Evolutionary conservation across 345 rosid species (phyloP).

Genomic region (Conringia planisiliqua): DNA sequence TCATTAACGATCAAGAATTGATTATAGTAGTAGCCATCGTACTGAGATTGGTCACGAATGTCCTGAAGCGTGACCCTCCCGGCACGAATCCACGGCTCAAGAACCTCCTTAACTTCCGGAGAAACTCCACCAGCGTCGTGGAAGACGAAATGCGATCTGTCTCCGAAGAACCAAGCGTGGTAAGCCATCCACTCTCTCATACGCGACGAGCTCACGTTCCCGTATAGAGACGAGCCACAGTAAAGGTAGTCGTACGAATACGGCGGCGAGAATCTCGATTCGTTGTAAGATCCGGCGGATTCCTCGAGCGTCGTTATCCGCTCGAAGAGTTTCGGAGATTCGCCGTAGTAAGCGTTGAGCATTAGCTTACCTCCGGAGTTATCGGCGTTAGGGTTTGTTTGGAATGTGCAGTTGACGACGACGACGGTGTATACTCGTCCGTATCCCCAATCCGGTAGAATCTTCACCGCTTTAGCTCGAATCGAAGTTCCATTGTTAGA

Average conservation of each 20-base stretch:
- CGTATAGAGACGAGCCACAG: slow-evolving; percentile 83
- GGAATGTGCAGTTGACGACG: slow-evolving; percentile 69
- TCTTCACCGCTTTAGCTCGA: slow-evolving; percentile 63
- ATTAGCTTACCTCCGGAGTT: slow-evolving; percentile 71
- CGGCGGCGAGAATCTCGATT: slow-evolving; percentile 49
- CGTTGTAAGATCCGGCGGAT: slow-evolving; percentile 52
- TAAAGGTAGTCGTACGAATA: slow-evolving; percentile 68
- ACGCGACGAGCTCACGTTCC: slow-evolving; percentile 61
- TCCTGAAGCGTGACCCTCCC: slow-evolving; percentile 83
- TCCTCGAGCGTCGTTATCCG: slow-evolving; percentile 59
- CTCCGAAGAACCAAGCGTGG: slow-evolving; percentile 86
- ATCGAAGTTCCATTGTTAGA: slow-evolving; percentile 49
- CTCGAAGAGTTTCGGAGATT: slow-evolving; percentile 50
- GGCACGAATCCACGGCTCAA: slow-evolving; percentile 71
- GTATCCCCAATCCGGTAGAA: slow-evolving; percentile 90
- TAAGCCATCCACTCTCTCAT: slow-evolving; percentile 92
- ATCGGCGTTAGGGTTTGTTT: slow-evolving; percentile 50
- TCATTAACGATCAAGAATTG: slow-evolving; percentile 88
- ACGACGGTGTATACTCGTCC: slow-evolving; percentile 84
- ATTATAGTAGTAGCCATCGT: slow-evolving; percentile 80
- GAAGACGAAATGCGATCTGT: slow-evolving; percentile 76
- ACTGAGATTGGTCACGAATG: slow-evolving; percentile 56
- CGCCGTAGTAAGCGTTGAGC: slow-evolving; percentile 60
- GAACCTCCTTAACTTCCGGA: slow-evolving; percentile 52
- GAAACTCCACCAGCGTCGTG: slow-evolving; percentile 87